Evolutionary conservation across 257 asterid genomes (phyloP), one percentile per base, ranked within the genome.

Genomic region (Cynanchum wilfordii): DNA sequence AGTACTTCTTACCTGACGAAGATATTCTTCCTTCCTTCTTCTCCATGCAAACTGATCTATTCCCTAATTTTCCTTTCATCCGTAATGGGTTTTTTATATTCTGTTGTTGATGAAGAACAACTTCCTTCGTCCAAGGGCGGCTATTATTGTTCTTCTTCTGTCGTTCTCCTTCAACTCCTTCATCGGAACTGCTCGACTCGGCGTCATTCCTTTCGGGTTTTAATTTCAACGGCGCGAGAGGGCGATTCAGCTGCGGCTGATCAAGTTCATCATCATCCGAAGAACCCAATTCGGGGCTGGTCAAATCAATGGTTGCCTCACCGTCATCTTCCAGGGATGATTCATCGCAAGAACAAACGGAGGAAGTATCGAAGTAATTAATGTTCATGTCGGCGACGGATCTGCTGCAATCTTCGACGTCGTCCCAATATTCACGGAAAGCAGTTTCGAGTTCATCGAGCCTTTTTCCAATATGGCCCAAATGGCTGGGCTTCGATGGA

Each of bases 321-420:
- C 66, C 79, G 0, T 73, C 79, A 29, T 74, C 69, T 5, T 64
- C 52, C 0, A 63, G 63, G 47, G 56, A 47, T 36, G 80, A 73
- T 12, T 73, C 68, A 27, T 72, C 70, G 63, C 83, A 72, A 7
- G 85, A 82, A 73, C 80, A 75, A 2, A 75, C 47, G 10, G 83
- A 75, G 20, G 66, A 38, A 27, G 50, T 44, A 0, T 81, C 82
- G 0, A 44, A 42, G 65, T 72, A 47, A 33, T 33, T 33, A 6
- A 6, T 19, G 20, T n/a, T n/a, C 50, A 29, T 36, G 19, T 42
- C 10, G 12, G 11, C 10, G 1, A 40, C 75, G 7, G 47, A 36
- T 24, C 24, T 7, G 2, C 45, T 25, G 10, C 47, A 0, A 29
- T 33, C 63, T 1, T 73, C 76, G 15, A 7, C 10, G 45, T 7